These are phyloP conservation scores for Limtongozyma cylindracea DNA, from an alignment of 805 yeast genomes.

Conservation along the genomic window DNA sequence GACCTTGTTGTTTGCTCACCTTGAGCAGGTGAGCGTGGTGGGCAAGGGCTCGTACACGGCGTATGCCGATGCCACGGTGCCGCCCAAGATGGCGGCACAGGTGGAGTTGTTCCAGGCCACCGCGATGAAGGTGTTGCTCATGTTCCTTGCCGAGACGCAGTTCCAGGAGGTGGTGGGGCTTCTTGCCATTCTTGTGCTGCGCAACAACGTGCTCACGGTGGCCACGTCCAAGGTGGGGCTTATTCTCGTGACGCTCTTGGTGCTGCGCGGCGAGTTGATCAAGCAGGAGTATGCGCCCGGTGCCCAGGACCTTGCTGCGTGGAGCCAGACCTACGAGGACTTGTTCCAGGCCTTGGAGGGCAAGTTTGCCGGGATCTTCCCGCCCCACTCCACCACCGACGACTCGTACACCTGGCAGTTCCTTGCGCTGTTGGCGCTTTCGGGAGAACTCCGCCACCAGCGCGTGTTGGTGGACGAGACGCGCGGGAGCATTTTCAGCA, in stretches of 20 bases:
- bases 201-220: constrained; percentile 46
- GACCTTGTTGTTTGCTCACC: constrained; percentile 54
- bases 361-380: constrained; percentile 57
- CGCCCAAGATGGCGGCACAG: constrained; percentile 25
- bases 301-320: constrained; percentile 31
- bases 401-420: constrained; percentile 91
- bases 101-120: constrained; percentile 62
- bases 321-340: constrained; percentile 66
- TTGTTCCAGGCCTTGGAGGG: constrained; percentile 62
- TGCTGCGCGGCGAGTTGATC: constrained; percentile 79
- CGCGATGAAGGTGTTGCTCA: constrained; percentile 62
- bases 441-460: constrained; percentile 79
- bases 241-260: constrained; percentile 67
- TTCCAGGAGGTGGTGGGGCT: constrained; percentile 60
- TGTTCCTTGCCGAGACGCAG: constrained; percentile 59
- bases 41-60: constrained; percentile 58
- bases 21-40: constrained; percentile 58
- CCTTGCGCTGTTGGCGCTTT: constrained; percentile 76
- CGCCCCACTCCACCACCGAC: constrained; percentile 24
- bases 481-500: constrained; percentile 78
- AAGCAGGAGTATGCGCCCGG: constrained; percentile 50
- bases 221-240: constrained; percentile 57
- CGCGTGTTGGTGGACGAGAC: constrained; percentile 85
- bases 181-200: constrained; percentile 41
- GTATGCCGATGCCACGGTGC: constrained; percentile 21